These are phyloP conservation scores for Echinochloa phyllopogon DNA, from an alignment of 176 grass and related monocot genomes.

Conservation along the genomic window DNA sequence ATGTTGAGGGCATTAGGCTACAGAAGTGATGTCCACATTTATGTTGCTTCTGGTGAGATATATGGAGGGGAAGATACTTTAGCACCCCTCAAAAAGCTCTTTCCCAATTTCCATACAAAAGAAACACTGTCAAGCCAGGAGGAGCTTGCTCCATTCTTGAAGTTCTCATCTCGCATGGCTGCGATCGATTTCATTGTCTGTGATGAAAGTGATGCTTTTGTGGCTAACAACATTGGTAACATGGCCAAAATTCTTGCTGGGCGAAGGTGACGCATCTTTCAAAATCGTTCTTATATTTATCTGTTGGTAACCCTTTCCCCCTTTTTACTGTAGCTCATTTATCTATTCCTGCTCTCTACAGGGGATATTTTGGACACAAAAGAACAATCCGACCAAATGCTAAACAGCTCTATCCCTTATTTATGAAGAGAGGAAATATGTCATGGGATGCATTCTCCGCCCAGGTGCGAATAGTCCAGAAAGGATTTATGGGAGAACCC, in stretches of 20 bases:
- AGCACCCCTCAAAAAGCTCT: conserved; percentile 71
- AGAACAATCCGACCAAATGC: conserved; percentile 83
- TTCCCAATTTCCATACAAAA: conserved; percentile 93
- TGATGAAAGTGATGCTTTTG: conserved; percentile 93
- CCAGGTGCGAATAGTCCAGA: conserved; percentile 63
- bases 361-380: conserved; percentile 91
- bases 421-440: conserved; percentile 65
- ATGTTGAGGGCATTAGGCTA: conserved; percentile 85
- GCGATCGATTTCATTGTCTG: conserved; percentile 95
- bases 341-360: conserved; percentile 34
- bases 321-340: background rate
- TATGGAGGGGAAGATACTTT: conserved; percentile 83
- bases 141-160: conserved; percentile 67
- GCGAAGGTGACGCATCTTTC: conserved; percentile 56
- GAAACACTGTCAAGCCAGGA: conserved; percentile 72
- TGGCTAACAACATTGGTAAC: conserved; percentile 87
- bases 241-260: conserved; percentile 89
- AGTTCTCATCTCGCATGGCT: conserved; percentile 82
- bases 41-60: conserved; percentile 94
- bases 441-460: conserved; percentile 75
- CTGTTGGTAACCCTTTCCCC: background rate
- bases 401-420: conserved; percentile 81
- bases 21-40: conserved; percentile 66
- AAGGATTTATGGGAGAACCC: conserved; percentile 81
- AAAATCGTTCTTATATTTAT: background rate